Evolutionary conservation across 2,329 filamentous ascomycete genomes (phyloP).

Genomic region (Arthrobotrys musiformis): DNA sequence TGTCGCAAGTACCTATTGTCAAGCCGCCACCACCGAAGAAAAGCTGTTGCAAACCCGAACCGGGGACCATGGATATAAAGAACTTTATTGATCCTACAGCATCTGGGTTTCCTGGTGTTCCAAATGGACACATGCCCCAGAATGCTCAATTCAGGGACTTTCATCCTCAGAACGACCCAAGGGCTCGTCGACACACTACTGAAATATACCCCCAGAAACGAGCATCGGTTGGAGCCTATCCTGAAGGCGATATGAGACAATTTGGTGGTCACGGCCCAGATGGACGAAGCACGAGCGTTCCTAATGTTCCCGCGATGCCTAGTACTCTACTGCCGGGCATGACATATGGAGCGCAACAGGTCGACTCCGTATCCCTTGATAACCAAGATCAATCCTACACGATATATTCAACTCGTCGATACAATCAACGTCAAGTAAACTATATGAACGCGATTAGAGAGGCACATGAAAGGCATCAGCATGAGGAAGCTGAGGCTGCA

Average conservation of each 20-base stretch:
- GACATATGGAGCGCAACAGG: constrained; percentile 9
- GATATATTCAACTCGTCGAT: constrained; percentile 29
- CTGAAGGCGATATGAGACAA: constrained; percentile 31
- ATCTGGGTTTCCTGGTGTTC: constrained; percentile 20
- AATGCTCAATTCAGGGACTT: constrained; percentile 35
- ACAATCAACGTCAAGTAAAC: constrained; percentile 30
- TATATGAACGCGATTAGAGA: constrained; percentile 49
- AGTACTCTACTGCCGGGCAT: background rate
- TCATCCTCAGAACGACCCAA: constrained; percentile 16
- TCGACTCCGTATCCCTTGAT: constrained; percentile 25
- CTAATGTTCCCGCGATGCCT: constrained; percentile 23
- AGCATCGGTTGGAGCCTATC: constrained; percentile 27
- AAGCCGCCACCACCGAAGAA: constrained; percentile 24
- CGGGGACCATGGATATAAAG: background rate
- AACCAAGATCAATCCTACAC: constrained; percentile 27
- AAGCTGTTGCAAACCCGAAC: constrained; percentile 43
- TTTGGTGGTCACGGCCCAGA: constrained; percentile 7
- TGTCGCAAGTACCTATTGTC: constrained; percentile 3
- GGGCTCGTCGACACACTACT: constrained; percentile 19
- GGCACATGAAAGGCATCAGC: constrained; percentile 36
- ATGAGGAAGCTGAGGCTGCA: constrained; percentile 37
- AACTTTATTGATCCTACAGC: constrained; percentile 32
- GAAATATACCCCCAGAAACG: constrained; percentile 42
- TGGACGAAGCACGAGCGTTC: constrained; percentile 39
- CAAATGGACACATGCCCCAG: background rate